These are phyloP conservation scores for Quercus gilva DNA, from an alignment of 306 rosid genomes.

Conservation along the genomic window DNA sequence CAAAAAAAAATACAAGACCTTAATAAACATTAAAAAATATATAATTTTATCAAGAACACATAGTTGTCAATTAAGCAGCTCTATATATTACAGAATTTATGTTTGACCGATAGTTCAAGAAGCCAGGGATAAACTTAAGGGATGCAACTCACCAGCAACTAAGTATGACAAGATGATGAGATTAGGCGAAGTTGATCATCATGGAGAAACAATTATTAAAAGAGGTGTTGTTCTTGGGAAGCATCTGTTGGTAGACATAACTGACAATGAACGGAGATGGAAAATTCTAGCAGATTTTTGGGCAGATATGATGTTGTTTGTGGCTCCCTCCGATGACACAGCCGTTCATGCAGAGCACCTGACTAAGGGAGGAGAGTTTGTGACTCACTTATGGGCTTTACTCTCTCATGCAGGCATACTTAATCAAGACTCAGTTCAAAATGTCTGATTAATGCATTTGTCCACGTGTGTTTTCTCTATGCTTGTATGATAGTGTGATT, in stretches of 20 bases:
- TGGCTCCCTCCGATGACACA: not conserved
- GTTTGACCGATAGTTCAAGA: not conserved
- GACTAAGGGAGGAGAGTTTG: not conserved
- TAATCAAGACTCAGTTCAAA: not conserved
- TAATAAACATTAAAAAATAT: no score
- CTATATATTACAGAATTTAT: not conserved
- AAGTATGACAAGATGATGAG: not conserved
- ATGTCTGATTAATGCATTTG: no score
- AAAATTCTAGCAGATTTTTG: not conserved
- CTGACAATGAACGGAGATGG: not conserved
- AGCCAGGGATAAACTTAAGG: not conserved
- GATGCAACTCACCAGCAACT: not conserved
- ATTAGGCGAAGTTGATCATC: not conserved
- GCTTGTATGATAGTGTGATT: no score
- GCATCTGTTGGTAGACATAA: not conserved
- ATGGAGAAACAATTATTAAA: not conserved
- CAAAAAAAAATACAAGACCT: no score
- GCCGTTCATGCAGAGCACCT: not conserved
- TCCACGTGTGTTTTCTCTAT: no score
- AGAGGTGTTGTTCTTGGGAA: not conserved
- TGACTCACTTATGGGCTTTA: not conserved
- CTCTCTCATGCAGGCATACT: not conserved
- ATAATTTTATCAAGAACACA: no score
- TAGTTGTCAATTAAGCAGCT: no score
- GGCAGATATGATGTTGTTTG: not conserved